Base-by-base conservation (phyloP, 2,329 filamentous ascomycete species). In the Gliomastix tumulicola region DNA sequence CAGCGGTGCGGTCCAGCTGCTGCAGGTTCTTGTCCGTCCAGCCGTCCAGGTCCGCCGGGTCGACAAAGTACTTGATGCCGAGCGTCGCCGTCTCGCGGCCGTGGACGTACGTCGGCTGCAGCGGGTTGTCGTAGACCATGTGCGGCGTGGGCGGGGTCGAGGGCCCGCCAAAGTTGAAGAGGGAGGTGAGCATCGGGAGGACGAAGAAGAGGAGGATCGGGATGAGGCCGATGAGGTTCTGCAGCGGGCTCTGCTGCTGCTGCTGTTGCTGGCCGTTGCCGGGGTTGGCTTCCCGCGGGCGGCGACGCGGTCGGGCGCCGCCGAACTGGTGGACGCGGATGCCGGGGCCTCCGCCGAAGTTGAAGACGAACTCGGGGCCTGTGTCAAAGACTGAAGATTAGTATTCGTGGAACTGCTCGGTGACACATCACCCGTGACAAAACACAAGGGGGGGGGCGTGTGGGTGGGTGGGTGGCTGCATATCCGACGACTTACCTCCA, bases 321-420 rank as follows among this genome's bases (percentile, higher is more conserved):
- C 89, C 90, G 59, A 98, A 97, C 57, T 96, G 90, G 59, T 97
- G 92, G 42, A 98, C 88, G 42, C 90, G 79, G 50, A 98, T 81
- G 16, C 89, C 90, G 4, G 90, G 88, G 7, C 88, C 87, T 42
- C 89, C 89, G 47, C 87, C 87, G 60, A 96, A 78, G 63, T 96
- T 96, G 65, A 97, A 97, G 37, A 95, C 86, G 58, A 96, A 96
- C 49, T 88, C 84, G 19, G 87, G 88, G 13, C 88, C 87, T 42
- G 73, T 76, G 51, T 88, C 84, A 60, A 89, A 88, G 30, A 65
- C 72, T 73, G 46, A n/a, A 28, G 25, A 28, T 6, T n/a, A 28
- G 25, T 16, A 28, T 9, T n/a, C 13, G 5, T 28, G 18, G 12
- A 32, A 32, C 2, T 16, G 30, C 16, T 17, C 3, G 15, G 30